Conservation (phyloP, 768 basidiomycete species). For the Amanita brunnescens region DNA sequence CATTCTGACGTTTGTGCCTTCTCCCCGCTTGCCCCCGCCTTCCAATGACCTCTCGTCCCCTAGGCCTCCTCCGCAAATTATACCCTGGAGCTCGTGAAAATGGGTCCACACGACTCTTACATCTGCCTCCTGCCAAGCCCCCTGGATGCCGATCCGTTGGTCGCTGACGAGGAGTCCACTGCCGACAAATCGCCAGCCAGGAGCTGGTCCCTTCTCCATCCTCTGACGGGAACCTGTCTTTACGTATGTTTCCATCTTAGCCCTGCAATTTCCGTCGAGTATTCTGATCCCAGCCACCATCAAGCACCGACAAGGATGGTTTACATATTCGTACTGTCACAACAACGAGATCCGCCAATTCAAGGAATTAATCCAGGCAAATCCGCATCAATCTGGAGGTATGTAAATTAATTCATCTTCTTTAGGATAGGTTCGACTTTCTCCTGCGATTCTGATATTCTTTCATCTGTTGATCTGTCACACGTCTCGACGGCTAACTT, state of each 20-base stretch:
- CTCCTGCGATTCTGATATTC: neutral
- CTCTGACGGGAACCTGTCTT: slow-evolving; percentile 72
- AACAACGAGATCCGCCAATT: slow-evolving; percentile 94
- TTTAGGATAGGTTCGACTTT: slow-evolving; percentile 1
- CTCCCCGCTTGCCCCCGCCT: neutral
- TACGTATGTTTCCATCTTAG: slow-evolving; percentile 52
- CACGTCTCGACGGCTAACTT: slow-evolving; percentile 3
- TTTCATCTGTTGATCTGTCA: neutral
- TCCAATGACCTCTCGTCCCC: slow-evolving; percentile 7
- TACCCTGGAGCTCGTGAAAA: slow-evolving; percentile 66
- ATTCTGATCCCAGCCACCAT: slow-evolving; percentile 23
- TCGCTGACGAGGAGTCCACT: slow-evolving; percentile 43
- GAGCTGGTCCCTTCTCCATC: slow-evolving; percentile 77
- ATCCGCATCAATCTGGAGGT: slow-evolving; percentile 35
- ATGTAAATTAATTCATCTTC: neutral
- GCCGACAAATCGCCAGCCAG: slow-evolving; percentile 59
- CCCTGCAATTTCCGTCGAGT: slow-evolving; percentile 16
- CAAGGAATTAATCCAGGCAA: slow-evolving; percentile 65
- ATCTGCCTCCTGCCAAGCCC: slow-evolving; percentile 73
- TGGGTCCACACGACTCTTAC: slow-evolving; percentile 62
- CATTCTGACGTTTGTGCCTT: slow-evolving; percentile 6
- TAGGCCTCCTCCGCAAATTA: slow-evolving; percentile 22
- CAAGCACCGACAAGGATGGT: slow-evolving; percentile 87
- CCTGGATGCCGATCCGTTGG: slow-evolving; percentile 33
- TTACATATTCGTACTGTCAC: slow-evolving; percentile 97